phyloP scores from a whole-genome alignment of 176 grass and related monocot species.

The Ensete ventricosum region DNA sequence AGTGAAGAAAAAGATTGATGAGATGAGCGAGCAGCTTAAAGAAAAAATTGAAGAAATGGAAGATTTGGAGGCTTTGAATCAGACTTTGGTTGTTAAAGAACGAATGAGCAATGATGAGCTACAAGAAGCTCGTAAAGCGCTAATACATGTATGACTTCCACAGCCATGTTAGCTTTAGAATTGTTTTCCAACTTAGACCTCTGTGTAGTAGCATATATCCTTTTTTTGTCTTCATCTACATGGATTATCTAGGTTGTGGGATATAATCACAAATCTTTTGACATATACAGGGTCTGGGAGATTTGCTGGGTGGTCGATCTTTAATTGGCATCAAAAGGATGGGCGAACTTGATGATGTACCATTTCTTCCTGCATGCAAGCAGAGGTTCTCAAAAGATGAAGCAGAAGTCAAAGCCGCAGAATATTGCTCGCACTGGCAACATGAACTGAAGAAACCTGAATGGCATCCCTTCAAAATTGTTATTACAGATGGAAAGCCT shows the following conservation, averaged over 20 bases:
- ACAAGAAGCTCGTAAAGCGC: slow-evolving; percentile 42
- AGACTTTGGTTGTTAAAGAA: slow-evolving; percentile 40
- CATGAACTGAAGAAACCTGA: slow-evolving; percentile 49
- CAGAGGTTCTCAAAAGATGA: slow-evolving; percentile 27
- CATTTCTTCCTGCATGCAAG: slow-evolving; percentile 48
- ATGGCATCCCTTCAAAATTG: slow-evolving; percentile 70
- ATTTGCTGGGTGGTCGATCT: slow-evolving; percentile 24
- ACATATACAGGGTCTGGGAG: slow-evolving; percentile 31
- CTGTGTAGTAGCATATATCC: background rate
- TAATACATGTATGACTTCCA: slow-evolving; percentile 42
- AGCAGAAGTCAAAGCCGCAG: slow-evolving; percentile 9
- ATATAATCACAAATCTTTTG: background rate
- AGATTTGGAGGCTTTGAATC: slow-evolving; percentile 27
- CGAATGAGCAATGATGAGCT: slow-evolving; percentile 47
- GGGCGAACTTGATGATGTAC: slow-evolving; percentile 64
- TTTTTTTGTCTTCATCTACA: slow-evolving; percentile 3
- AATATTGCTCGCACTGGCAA: slow-evolving; percentile 51
- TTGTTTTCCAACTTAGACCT: slow-evolving; percentile 9
- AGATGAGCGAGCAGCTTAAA: slow-evolving; percentile 26
- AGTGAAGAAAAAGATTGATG: slow-evolving; percentile 28
- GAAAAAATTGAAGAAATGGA: slow-evolving; percentile 66
- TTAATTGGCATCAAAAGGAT: slow-evolving; percentile 61
- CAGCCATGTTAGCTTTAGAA: background rate
- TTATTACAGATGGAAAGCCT: slow-evolving; percentile 18
- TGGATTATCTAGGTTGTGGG: slow-evolving; percentile 1